Conservation (phyloP, 306 rosid genomes). For the Arachis hypogaea region DNA sequence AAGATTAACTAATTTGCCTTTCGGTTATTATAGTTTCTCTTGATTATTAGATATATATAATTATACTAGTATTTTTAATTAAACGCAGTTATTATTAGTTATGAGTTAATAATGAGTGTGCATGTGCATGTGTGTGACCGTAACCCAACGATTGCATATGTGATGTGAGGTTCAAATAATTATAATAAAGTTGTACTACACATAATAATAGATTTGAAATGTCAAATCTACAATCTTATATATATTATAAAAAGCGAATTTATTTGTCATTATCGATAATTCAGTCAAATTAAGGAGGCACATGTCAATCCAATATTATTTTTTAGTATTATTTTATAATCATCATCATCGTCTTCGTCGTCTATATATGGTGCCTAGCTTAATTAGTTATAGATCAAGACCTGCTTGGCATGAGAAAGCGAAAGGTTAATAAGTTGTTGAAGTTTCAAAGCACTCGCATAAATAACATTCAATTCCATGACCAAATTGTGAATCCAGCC, state of each 20-base stretch:
- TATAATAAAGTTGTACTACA: background rate
- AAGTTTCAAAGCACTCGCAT: too few relatives aligned
- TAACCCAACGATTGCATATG: background rate
- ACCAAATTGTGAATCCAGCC: too few relatives aligned
- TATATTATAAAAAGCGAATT: background rate
- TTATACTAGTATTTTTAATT: too few relatives aligned
- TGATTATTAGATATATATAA: too few relatives aligned
- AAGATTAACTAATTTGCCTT: too few relatives aligned
- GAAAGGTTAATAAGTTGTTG: background rate
- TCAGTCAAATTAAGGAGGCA: slow-evolving; percentile 1
- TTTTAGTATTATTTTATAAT: too few relatives aligned
- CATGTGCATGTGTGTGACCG: background rate
- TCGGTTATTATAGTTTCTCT: too few relatives aligned
- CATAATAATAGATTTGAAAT: background rate
- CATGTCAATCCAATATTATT: background rate
- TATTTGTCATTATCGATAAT: background rate
- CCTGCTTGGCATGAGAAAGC: background rate
- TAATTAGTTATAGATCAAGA: background rate
- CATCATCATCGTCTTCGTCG: too few relatives aligned
- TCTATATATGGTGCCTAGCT: background rate
- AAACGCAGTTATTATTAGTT: background rate
- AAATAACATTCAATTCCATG: too few relatives aligned
- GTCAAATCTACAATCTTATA: background rate
- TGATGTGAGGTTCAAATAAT: too few relatives aligned
- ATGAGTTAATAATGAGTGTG: background rate